Base-by-base conservation (phyloP, 2,329 filamentous ascomycete species). In the Clonostachys byssicola region DNA sequence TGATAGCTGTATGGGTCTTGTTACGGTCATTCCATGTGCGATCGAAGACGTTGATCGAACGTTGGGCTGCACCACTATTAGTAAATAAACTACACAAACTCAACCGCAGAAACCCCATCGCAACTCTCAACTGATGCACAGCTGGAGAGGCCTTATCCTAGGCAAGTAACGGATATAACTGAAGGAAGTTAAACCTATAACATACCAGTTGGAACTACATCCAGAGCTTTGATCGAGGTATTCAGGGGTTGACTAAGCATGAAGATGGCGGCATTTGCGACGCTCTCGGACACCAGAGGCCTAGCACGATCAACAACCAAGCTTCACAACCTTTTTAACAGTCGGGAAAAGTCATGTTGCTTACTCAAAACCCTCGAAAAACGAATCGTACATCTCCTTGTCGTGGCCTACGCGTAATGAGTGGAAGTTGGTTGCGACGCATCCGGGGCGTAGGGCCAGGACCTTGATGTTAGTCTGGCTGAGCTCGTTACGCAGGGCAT, bases 341-440 rank as follows among this genome's bases (percentile, higher is more conserved):
- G 20, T 23, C 5, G 20, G 20, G 5, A 23, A 6, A 23, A 23
- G 20, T 5, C 8, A 23, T 23, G 20, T 6, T 23, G 20, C 20
- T 23, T 23, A 23, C 20, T 70, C 64, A 45, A 65, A 75, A 0
- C 74, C 73, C 2, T 68, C 53, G 51, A 76, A 66, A 49, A 76
- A 75, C 1, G 56, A 59, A 30, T 73, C 61, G 41, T 72, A 71
- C 50, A 63, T 60, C 10, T 59, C 53, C 46, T 68, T 62, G 49
- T 75, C 71, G 51, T 66, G 66, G 0, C 68, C 67, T 2, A 77
- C 70, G 14, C 73, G 57, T 45, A 68, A 66, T 40, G 64, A 57
- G 51, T 77, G 74, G 43, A 77, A 78, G 49, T 76, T 62, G 0
- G 70, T 75, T 5, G 66, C 68, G 12, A 75, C 72, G n/a, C 68